Base-by-base conservation (phyloP, 768 basidiomycete species). In the Mrakia gelida region DNA sequence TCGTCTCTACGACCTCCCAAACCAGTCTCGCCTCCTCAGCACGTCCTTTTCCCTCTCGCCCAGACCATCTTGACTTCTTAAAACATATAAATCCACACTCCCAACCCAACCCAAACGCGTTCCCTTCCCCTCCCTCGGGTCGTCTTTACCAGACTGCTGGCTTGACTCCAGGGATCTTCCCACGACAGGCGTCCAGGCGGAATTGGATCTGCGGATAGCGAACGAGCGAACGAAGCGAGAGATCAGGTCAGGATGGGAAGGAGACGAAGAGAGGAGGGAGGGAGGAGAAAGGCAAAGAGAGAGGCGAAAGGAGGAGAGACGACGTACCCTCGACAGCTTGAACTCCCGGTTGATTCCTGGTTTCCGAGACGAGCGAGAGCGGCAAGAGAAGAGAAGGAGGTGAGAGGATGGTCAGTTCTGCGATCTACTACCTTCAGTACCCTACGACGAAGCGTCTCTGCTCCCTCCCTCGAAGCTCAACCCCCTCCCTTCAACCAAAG, bases 141-240 rank as follows among this genome's bases (percentile, higher is more conserved):
- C 59, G 21, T 56, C 59, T 18, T 73, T 83, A 97, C 95, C 95
- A 98, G n/a, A 91, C 92, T 11, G 95, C 93, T 82, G 96, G 95
- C 65, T 88, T 87, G 38, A 98, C 93, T 8, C 95, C 95, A 28
- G 92, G 91, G 41, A 97, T 86, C 81, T 95, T 91, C 7, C 93
- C 91, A 52, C 86, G 86, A 74, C 93, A 86, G 0, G 94, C 95
- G 82, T 94, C 92, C 68, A 92, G 81, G 54, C 95, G 89, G 86
- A 98, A 97, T 86, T 95, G 94, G 86, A 88, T 93, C 95, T 97
- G 81, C n/a, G n/a, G n/a, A n/a, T n/a, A n/a, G n/a, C n/a, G n/a
- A n/a, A n/a, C n/a, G n/a, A n/a, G n/a, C n/a, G n/a, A n/a, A n/a
- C 11, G 32, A 32, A 49, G 23, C 13, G 8, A n/a, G 15, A 38